A percentile compares a stretch with the other conserved stretches of the same genome.
Evolutionary conservation across 108 stramenopile species (phyloP).

Genomic region (Pseudonitzschia multiseries): DNA sequence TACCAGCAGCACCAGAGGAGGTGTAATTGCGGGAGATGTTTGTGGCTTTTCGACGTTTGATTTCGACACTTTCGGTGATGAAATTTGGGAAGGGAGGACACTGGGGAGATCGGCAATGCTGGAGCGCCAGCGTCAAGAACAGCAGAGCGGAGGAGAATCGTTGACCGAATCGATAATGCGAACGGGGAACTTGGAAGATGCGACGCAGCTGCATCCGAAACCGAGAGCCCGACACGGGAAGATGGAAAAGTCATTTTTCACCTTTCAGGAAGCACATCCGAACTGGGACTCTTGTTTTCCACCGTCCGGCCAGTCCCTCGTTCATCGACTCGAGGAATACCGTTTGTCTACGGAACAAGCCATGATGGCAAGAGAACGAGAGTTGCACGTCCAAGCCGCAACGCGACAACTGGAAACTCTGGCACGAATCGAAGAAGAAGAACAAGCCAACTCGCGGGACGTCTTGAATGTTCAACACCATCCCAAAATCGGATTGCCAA

Average conservation of each 20-base stretch:
- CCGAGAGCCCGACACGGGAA: slow-evolving; percentile 74
- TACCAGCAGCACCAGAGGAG: neutral
- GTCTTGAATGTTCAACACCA: neutral
- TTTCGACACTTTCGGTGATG: slow-evolving; percentile 82
- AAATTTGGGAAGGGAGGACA: slow-evolving; percentile 68
- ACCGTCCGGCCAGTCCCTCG: slow-evolving; percentile 55
- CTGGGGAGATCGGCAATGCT: slow-evolving; percentile 25
- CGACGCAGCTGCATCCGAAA: slow-evolving; percentile 39
- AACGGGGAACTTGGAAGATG: slow-evolving; percentile 42
- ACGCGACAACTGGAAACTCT: slow-evolving; percentile 75
- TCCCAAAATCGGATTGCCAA: neutral
- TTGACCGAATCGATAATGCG: slow-evolving; percentile 33
- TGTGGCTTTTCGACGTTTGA: slow-evolving; percentile 93
- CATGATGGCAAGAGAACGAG: slow-evolving; percentile 60
- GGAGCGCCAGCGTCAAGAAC: slow-evolving; percentile 1
- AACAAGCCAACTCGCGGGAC: slow-evolving; percentile 17
- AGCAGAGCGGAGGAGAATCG: slow-evolving; percentile 10
- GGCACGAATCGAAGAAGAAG: slow-evolving; percentile 48
- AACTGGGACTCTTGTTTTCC: slow-evolving; percentile 54
- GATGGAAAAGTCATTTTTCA: slow-evolving; percentile 85
- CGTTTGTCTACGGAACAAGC: slow-evolving; percentile 41
- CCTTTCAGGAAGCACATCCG: slow-evolving; percentile 69
- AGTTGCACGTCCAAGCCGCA: slow-evolving; percentile 76
- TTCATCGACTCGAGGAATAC: slow-evolving; percentile 60
- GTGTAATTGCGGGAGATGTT: slow-evolving; percentile 77